phyloP scores from a whole-genome alignment of 2,329 filamentous ascomycete species.

The Nannizzia gypsea region DNA sequence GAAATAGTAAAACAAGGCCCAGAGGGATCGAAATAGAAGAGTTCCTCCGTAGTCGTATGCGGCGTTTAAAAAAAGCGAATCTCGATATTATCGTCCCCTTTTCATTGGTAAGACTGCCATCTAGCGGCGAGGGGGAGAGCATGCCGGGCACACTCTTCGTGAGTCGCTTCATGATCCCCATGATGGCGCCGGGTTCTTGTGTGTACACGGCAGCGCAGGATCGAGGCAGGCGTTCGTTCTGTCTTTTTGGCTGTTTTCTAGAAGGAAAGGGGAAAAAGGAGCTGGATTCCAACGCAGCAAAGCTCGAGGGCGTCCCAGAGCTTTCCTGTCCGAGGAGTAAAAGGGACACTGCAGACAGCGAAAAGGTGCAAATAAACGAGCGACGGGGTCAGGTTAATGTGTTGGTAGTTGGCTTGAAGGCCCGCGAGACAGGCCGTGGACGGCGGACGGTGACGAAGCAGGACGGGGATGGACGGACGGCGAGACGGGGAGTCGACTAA shows the following conservation, averaged over 20 bases:
- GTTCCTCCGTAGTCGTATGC: constrained; percentile 80
- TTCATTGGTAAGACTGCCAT: constrained; percentile 34
- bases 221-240: not conserved
- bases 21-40: constrained; percentile 86
- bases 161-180: constrained; percentile 44
- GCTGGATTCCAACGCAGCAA: not conserved
- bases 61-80: constrained; percentile 72
- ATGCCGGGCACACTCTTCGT: constrained; percentile 41
- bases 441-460: not conserved
- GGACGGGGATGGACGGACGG: not conserved
- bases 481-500: not conserved
- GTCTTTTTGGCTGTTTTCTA: not conserved
- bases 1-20: constrained; percentile 85
- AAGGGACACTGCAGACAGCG: not conserved
- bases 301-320: not conserved
- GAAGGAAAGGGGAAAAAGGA: not conserved
- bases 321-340: not conserved
- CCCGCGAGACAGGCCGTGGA: not conserved
- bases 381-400: not conserved
- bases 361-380: not conserved
- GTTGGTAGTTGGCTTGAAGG: not conserved
- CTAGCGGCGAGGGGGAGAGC: constrained; percentile 29
- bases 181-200: constrained; percentile 27
- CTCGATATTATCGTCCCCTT: constrained; percentile 36
- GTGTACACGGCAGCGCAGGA: not conserved